Percentiles rank a stretch among this genome's conserved stretches.
These are phyloP conservation scores for Sideroxylon spinosum DNA, from an alignment of 179 eudicot species.

Conservation along the genomic window DNA sequence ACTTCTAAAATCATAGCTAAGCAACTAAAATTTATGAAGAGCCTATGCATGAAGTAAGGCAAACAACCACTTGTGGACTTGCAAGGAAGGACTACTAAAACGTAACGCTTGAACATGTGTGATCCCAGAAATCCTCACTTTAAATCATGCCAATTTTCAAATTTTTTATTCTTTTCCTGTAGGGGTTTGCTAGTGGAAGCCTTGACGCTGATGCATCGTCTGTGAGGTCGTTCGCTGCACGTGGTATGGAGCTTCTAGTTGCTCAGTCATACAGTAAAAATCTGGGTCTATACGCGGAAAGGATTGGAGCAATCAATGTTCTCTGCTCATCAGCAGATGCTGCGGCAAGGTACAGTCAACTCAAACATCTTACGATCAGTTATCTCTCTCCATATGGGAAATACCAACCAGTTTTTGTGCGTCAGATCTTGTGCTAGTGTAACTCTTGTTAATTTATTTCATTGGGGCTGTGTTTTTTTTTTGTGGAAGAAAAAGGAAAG, in stretches of 20 bases:
- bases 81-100: not conserved
- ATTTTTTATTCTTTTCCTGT: not conserved
- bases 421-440: not conserved
- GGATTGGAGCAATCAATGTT: slow-evolving; percentile 92
- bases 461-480: no score
- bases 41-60: no score
- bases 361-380: not conserved
- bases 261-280: slow-evolving; percentile 98
- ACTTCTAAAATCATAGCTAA: not conserved
- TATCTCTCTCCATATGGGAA: not conserved
- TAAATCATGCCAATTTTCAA: not conserved
- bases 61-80: not conserved
- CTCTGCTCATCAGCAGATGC: slow-evolving; percentile 85
- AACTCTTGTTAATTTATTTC: not conserved
- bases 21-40: not conserved
- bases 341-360: slow-evolving; percentile 53
- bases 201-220: slow-evolving; percentile 96
- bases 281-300: slow-evolving; percentile 91
- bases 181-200: slow-evolving; percentile 99
- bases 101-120: not conserved
- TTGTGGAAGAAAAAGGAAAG: no score
- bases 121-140: not conserved
- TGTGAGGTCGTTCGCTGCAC: slow-evolving; percentile 84
- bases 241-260: slow-evolving; percentile 84
- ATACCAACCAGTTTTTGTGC: not conserved